Evolutionary conservation across 2,329 filamentous ascomycete genomes (phyloP).

Genomic region (Endoconidiophora polonica): DNA sequence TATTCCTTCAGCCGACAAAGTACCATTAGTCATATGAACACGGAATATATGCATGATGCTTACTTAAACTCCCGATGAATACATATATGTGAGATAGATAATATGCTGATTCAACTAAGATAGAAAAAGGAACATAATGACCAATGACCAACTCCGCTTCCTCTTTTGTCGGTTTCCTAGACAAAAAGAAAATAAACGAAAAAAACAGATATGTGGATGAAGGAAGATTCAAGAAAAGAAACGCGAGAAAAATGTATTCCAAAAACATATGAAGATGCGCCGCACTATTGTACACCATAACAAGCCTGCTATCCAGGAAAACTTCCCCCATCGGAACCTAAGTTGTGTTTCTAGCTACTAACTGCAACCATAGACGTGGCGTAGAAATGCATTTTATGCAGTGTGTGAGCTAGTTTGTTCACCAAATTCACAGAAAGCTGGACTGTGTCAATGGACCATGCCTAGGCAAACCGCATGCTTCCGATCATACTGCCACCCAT

Average conservation of each 20-base stretch:
- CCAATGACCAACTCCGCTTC: not conserved
- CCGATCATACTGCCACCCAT: conserved; percentile 20
- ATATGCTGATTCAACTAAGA: not conserved
- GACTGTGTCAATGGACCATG: not conserved
- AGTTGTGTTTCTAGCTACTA: not conserved
- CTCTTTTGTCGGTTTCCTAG: not conserved
- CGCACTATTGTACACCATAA: conserved; percentile 5
- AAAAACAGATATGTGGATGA: not conserved
- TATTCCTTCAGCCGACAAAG: no score
- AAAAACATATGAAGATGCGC: not conserved
- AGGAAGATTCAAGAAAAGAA: not conserved
- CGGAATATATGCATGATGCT: not conserved
- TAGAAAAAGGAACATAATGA: not conserved
- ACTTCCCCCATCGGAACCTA: not conserved
- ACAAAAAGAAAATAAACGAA: conserved; percentile 1
- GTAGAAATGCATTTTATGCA: no score
- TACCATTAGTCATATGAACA: no score
- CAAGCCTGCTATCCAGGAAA: not conserved
- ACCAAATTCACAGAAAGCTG: not conserved
- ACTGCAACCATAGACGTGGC: no score
- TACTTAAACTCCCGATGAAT: not conserved
- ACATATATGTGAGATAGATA: not conserved
- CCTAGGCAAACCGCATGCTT: conserved; percentile 30
- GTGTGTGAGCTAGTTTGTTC: no score
- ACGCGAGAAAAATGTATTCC: not conserved